Percentiles rank a stretch among this genome's conserved stretches.
These are phyloP conservation scores for Nematocida minor DNA, from an alignment of 371 early-diverging fungal species.

Conservation along the genomic window DNA sequence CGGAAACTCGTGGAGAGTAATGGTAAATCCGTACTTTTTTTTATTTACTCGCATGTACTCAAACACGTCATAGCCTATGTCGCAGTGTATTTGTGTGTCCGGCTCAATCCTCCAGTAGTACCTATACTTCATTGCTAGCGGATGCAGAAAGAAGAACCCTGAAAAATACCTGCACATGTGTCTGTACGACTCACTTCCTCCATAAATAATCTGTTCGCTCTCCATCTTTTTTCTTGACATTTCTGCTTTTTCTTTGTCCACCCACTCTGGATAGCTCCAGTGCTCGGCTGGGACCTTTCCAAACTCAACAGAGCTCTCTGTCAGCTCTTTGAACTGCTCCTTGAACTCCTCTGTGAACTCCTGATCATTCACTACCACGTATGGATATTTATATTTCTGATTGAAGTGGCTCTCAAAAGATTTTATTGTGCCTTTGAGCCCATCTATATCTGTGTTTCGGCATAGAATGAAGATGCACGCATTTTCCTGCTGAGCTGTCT, in stretches of 20 bases:
- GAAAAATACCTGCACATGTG: constrained; percentile 86
- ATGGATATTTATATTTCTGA: constrained; percentile 73
- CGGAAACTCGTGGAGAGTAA: constrained; percentile 71
- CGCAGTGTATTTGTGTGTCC: constrained; percentile 73
- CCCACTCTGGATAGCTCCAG: constrained; percentile 75
- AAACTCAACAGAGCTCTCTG: constrained; percentile 65
- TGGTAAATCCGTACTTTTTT: constrained; percentile 74
- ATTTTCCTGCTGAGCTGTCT: constrained; percentile 48
- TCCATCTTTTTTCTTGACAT: constrained; percentile 68
- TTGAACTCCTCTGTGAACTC: constrained; percentile 74
- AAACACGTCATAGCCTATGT: constrained; percentile 78
- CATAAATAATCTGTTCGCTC: constrained; percentile 72
- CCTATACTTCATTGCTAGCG: constrained; percentile 71
- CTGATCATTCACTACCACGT: constrained; percentile 70
- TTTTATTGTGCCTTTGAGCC: constrained; percentile 68
- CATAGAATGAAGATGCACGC: constrained; percentile 65
- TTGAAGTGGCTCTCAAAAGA: constrained; percentile 77
- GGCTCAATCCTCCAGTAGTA: constrained; percentile 95
- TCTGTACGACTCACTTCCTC: constrained; percentile 74
- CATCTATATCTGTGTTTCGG: constrained; percentile 72
- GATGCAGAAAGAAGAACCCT: constrained; percentile 78
- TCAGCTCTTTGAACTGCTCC: constrained; percentile 64
- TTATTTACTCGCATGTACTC: constrained; percentile 69
- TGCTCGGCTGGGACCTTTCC: constrained; percentile 70
- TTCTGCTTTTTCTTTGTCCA: constrained; percentile 70